Evolutionary conservation across 441 rosid genomes (phyloP), one percentile per base, ranked within the genome.

Genomic region (Jatropha podagrica): DNA sequence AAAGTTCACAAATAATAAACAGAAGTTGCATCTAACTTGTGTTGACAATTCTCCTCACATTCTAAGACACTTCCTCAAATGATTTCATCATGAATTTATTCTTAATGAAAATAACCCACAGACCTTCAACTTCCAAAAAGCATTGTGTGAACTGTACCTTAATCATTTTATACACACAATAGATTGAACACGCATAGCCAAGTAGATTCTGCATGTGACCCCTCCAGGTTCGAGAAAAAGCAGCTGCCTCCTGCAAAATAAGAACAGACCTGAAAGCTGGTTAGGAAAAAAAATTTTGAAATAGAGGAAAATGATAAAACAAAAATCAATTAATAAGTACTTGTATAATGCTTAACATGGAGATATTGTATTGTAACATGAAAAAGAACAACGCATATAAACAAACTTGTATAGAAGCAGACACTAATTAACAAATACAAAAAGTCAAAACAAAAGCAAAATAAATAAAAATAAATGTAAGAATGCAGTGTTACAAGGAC

Each of bases 181-280:
- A 96, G 38, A 91, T 72, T 59, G 99, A 96, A 80, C 94, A 91
- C 17, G 94, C 99, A 87, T 93, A 96, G 71, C 99, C 99, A 85
- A 96, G 99, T 62, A 93, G 82, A 84, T 95, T 92, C 86, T 95
- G 98, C 95, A 94, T 84, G 89, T 94, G 98, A 68, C 98, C 98
- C 85, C 84, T 90, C 99, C 98, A 96, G 73, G 98, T 96, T 72
- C 97, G 93, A 82, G 98, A 96, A 86, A 85, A 96, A 81, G 97
- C 94, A 80, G 97, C 99, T 83, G 98, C 99, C 83, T 92, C 97
- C 99, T 96, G 85, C 81, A 84, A 81, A 78, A 51, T 51, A 77
- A 64, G 72, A 69, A 44, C 51, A 73, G 60, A 65, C 59, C 18
- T 65, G 17, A 77, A 37, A 68, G 62, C 72, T 52, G 66, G 11